Evolutionary conservation across 257 asterid genomes (phyloP).

Genomic region (Ilex asprella): DNA sequence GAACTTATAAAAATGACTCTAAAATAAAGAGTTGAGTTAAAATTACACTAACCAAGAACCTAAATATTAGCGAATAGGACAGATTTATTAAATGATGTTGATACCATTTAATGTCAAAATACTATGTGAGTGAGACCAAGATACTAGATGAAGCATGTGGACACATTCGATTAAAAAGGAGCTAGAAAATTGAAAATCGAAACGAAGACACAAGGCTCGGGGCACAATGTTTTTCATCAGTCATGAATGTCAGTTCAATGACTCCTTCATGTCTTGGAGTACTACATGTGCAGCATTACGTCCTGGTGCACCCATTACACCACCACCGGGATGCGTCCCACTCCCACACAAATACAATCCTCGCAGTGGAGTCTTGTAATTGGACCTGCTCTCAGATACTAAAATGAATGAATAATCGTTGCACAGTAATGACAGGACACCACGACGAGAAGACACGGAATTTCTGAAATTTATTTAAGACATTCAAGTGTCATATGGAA

Average conservation of each 20-base stretch:
- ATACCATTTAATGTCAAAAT: too few relatives aligned
- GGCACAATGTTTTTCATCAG: too few relatives aligned
- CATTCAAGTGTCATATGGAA: neutral
- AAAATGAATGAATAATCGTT: neutral
- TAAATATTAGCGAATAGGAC: too few relatives aligned
- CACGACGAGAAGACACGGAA: neutral
- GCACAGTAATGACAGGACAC: neutral
- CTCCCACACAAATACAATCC: slow-evolving; percentile 91
- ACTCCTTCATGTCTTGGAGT: slow-evolving; percentile 55
- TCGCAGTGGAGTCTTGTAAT: slow-evolving; percentile 66
- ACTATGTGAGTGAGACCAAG: too few relatives aligned
- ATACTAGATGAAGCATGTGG: too few relatives aligned
- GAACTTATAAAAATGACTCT: too few relatives aligned
- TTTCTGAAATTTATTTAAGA: neutral
- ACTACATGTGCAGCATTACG: slow-evolving; percentile 78
- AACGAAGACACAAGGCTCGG: too few relatives aligned
- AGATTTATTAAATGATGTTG: too few relatives aligned
- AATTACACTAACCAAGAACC: too few relatives aligned
- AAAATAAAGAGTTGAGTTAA: too few relatives aligned
- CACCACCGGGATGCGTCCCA: slow-evolving; percentile 97
- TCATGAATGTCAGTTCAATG: slow-evolving; percentile 1
- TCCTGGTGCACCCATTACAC: slow-evolving; percentile 96
- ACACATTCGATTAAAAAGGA: too few relatives aligned
- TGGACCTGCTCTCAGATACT: slow-evolving; percentile 52
- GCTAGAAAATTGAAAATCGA: too few relatives aligned